These are phyloP conservation scores for Plasmodium vivax DNA, from an alignment of 169 alveolate species.

Conservation along the genomic window DNA sequence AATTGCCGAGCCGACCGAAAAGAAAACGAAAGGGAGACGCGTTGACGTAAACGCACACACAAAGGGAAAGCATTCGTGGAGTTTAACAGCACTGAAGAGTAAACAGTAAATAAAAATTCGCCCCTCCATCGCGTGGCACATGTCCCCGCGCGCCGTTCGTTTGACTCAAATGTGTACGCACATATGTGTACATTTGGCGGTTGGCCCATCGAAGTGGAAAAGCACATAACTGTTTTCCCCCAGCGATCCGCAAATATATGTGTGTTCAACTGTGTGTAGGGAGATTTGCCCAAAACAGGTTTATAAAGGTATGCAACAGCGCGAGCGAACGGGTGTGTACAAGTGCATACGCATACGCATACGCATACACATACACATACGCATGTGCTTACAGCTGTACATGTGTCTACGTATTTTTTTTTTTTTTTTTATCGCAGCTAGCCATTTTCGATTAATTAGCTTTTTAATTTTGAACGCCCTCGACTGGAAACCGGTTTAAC, in stretches of 20 bases:
- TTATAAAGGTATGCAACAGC: background rate
- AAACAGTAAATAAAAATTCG: background rate
- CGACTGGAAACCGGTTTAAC: background rate
- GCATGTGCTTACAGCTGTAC: background rate
- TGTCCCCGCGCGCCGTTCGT: background rate
- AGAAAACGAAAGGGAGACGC: background rate
- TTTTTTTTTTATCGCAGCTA: background rate
- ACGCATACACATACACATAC: background rate
- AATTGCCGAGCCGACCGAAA: background rate
- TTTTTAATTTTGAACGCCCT: background rate
- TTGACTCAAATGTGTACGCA: background rate
- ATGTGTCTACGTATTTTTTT: conserved; percentile 10
- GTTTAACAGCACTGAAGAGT: background rate
- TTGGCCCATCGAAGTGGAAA: background rate
- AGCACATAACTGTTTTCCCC: background rate
- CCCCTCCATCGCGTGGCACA: background rate
- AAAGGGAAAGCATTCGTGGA: background rate
- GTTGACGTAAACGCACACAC: background rate
- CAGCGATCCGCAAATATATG: background rate
- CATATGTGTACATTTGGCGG: background rate
- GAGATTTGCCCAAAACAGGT: background rate
- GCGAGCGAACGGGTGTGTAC: background rate
- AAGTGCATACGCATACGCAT: background rate
- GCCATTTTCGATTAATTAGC: background rate
- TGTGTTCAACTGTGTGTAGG: background rate